phyloP scores from a whole-genome alignment of 441 rosid genomes.

The Metrosideros polymorpha region DNA sequence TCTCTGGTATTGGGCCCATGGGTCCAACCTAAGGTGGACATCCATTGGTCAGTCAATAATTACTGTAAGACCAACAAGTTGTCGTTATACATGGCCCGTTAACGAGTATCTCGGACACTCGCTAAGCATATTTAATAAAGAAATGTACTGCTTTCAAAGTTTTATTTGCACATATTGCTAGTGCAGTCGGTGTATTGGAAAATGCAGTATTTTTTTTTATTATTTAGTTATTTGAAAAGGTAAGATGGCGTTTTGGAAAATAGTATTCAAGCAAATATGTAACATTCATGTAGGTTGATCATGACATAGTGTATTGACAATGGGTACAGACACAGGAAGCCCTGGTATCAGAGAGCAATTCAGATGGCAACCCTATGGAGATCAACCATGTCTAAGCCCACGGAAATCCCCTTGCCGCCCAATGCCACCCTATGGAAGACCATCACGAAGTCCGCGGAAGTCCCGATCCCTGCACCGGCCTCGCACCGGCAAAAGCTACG shows the following conservation, averaged over 20 bases:
- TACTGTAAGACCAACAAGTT: not conserved
- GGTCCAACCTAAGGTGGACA: not conserved
- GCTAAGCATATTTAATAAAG: not conserved
- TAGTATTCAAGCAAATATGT: not conserved
- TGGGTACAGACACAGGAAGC: slow-evolving; percentile 45
- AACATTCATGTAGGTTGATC: not conserved
- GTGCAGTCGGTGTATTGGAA: not conserved
- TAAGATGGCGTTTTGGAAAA: not conserved
- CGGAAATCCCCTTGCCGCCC: not conserved
- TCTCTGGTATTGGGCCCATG: not conserved
- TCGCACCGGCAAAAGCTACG: slow-evolving; percentile 27
- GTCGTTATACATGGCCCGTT: not conserved
- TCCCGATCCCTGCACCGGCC: not conserved
- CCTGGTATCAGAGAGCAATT: slow-evolving; percentile 90
- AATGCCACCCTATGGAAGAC: slow-evolving; percentile 1
- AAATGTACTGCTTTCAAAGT: not conserved
- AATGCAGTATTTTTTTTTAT: not conserved
- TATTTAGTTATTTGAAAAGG: not conserved
- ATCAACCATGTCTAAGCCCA: slow-evolving; percentile 26
- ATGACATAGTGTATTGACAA: not conserved
- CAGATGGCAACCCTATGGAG: slow-evolving; percentile 58
- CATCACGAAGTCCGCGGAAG: slow-evolving; percentile 1
- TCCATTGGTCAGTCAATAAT: not conserved
- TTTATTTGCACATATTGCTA: not conserved
- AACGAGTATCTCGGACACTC: not conserved